Conservation (phyloP, 306 rosid species). For the Comarum palustre region DNA sequence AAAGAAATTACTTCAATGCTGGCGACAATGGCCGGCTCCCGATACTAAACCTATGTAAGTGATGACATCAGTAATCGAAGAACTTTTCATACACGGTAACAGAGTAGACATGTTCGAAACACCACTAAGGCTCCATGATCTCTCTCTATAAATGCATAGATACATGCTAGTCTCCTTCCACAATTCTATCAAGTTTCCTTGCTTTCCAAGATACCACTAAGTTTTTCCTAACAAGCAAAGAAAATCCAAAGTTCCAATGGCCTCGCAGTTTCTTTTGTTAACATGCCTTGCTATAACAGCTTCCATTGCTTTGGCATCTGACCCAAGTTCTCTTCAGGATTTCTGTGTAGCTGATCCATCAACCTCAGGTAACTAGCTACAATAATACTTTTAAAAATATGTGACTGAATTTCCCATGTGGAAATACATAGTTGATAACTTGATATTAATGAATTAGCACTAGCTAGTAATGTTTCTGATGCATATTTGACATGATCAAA, state of each 20-base stretch:
- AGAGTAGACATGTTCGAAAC: background rate
- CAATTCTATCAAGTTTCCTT: background rate
- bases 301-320: conserved; percentile 22
- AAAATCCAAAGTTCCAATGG: conserved; percentile 5
- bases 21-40: background rate
- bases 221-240: background rate
- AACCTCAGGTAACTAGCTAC: conserved; percentile 12
- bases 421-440: background rate
- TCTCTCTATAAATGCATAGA: background rate
- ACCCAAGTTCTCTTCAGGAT: conserved; percentile 29
- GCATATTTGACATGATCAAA: background rate
- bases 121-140: background rate
- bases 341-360: conserved; percentile 28
- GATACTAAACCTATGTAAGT: background rate
- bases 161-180: background rate
- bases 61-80: background rate
- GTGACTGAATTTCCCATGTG: background rate
- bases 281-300: background rate
- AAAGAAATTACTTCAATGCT: background rate
- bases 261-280: conserved; percentile 5
- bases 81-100: background rate
- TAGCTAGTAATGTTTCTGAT: background rate
- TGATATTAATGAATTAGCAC: background rate
- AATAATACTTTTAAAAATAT: background rate
- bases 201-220: background rate